A percentile compares a stretch with the other conserved stretches of the same genome.
Evolutionary conservation across 208 protist species (phyloP).

Genomic region (Leishmania lainsoni): DNA sequence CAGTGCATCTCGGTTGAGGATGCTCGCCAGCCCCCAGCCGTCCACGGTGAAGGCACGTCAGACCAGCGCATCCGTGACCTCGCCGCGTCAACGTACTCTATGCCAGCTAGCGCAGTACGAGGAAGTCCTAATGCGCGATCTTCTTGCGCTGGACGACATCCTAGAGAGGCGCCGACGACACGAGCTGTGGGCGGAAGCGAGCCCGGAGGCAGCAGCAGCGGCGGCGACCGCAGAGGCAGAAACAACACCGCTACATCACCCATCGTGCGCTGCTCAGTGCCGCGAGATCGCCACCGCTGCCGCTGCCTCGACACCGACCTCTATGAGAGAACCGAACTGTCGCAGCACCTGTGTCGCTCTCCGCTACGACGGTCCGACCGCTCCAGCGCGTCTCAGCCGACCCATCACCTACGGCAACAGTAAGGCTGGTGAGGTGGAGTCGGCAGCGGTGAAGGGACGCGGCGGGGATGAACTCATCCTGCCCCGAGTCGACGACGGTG

Average conservation of each 20-base stretch:
- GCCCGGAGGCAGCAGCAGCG: slow-evolving; percentile 16
- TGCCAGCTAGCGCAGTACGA: slow-evolving; percentile 24
- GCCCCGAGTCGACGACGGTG: too few species aligned
- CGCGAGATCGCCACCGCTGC: too few species aligned
- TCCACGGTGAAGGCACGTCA: neutral
- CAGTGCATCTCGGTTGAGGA: slow-evolving; percentile 1
- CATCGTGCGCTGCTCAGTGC: neutral
- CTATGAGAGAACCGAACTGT: too few species aligned
- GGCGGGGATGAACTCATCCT: too few species aligned
- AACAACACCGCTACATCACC: neutral
- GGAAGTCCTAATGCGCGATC: slow-evolving; percentile 15
- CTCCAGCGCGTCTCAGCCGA: too few species aligned
- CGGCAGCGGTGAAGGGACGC: too few species aligned
- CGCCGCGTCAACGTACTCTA: neutral
- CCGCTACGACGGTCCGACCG: too few species aligned
- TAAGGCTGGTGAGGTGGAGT: too few species aligned
- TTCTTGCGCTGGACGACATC: slow-evolving; percentile 18
- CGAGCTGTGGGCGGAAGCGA: slow-evolving; percentile 19
- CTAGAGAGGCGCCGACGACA: slow-evolving; percentile 31
- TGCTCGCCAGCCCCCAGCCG: too few species aligned
- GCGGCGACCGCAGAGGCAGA: neutral
- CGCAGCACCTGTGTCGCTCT: too few species aligned
- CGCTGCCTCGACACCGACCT: too few species aligned
- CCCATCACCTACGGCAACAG: too few species aligned
- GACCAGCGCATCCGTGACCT: neutral